These are phyloP conservation scores for Anthracocystis panici-leucophaei DNA, from an alignment of 1,284 basidiomycete genomes.

Conservation along the genomic window DNA sequence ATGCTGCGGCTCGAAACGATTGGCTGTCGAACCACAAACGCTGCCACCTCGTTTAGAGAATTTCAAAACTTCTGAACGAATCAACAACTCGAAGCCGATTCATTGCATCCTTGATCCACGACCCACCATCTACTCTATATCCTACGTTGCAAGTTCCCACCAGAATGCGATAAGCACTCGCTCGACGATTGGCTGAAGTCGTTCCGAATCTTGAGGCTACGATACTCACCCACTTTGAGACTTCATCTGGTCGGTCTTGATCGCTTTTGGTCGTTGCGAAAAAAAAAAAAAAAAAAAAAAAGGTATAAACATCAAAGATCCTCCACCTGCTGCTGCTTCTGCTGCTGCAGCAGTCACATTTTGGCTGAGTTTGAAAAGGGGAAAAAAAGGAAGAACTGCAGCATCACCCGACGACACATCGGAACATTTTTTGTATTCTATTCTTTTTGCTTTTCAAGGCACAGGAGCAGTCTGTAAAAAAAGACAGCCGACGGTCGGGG, in stretches of 20 bases:
- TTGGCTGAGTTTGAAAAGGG: conserved; percentile 3
- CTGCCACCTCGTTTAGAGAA: neutral
- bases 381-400: conserved; percentile 4
- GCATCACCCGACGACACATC: conserved; percentile 4
- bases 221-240: neutral
- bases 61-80: neutral
- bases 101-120: too few species aligned
- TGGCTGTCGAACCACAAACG: neutral
- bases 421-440: neutral
- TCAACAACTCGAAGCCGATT: neutral
- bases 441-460: neutral
- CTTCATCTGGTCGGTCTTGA: neutral
- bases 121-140: neutral
- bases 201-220: neutral
- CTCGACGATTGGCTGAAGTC: conserved; percentile 19
- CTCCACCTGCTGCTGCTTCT: neutral
- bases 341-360: neutral
- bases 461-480: neutral
- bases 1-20: conserved; percentile 3
- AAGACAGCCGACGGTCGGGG: conserved; percentile 9
- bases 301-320: neutral
- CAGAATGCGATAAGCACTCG: conserved; percentile 18
- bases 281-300: neutral
- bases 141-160: conserved; percentile 14
- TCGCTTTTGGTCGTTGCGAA: neutral